These are phyloP conservation scores for Yamagishiella unicocca DNA, from an alignment of 139 green algal species.

Conservation along the genomic window DNA sequence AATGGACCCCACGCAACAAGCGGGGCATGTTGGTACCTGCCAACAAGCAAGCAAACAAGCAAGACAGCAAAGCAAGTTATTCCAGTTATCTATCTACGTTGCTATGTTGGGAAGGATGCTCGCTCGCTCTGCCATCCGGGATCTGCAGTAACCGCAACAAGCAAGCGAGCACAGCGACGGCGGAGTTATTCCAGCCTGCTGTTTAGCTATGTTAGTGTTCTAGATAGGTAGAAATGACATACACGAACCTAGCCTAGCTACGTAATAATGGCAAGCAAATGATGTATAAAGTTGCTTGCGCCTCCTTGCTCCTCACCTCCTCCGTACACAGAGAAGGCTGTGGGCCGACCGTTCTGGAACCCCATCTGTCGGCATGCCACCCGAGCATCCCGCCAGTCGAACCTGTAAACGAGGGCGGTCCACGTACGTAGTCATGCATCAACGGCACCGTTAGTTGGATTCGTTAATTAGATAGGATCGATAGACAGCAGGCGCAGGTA, in stretches of 20 bases:
- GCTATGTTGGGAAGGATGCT: background rate
- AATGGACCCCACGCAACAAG: background rate
- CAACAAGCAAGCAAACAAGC: too few species aligned
- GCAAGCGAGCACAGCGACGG: too few species aligned
- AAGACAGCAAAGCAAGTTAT: too few species aligned
- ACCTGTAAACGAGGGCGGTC: background rate
- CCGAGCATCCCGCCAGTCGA: background rate
- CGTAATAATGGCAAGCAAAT: background rate
- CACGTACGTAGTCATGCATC: too few species aligned
- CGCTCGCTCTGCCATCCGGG: background rate
- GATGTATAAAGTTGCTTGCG: background rate
- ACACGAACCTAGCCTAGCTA: background rate
- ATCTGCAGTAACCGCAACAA: too few species aligned
- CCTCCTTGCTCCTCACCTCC: too few species aligned
- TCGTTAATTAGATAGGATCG: too few species aligned
- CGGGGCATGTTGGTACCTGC: background rate
- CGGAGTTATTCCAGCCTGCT: background rate
- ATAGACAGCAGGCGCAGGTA: too few species aligned
- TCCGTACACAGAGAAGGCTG: background rate
- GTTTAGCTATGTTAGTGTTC: background rate
- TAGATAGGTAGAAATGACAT: background rate
- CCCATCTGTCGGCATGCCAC: conserved; percentile 16
- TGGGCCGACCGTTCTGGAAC: background rate
- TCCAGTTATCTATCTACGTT: too few species aligned
- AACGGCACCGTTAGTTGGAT: too few species aligned